Evolutionary conservation across 371 early-diverging fungal species (phyloP), one percentile per base, ranked within the genome.

Genomic region (Rozella allomycis): DNA sequence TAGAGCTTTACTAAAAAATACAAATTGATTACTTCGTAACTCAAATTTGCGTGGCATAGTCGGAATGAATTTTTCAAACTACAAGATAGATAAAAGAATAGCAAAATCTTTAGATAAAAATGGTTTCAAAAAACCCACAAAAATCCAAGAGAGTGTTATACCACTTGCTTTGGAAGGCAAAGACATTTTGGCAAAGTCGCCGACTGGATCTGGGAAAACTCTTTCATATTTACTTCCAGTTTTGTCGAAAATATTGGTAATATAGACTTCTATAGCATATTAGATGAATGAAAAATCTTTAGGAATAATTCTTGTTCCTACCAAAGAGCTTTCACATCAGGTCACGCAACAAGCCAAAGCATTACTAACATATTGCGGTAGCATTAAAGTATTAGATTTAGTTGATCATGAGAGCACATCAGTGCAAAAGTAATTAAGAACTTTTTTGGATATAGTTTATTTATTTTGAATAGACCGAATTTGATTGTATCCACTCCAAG

Each of bases 171-270:
- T 97, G 6, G 54, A 77, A n/a, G 90, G 91, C 16, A 84, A 85
- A 46, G 96, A 94, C 48, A 70, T 97, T 30, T 67, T 97, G 31
- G 93, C 86, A n/a, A 67, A 82, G 36, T 94, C 97, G n/a, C 60
- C 86, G 22, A 99, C 99, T 1, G 99, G 99, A 26, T 82, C 82
- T 38, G 99, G 99, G 37, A 99, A 99, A 54, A 97, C 98, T 10
- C 80, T 83, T 9, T 87, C 97, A 1, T 99, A 93, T 60, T 67
- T 80, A 31, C 49, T 97, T 25, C 97, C 98, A 1, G 63, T 91
- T 9, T 46, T 97, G 23, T 86, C 94, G 52, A 77, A 79, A 49
- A 72, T 90, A 5, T 58, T 94, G 23, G n/a, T n/a, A n/a, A n/a
- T n/a, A n/a, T n/a, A n/a, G n/a, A n/a, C n/a, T n/a, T n/a, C n/a